Evolutionary conservation across 306 rosid species (phyloP), one percentile per base, ranked within the genome.

Genomic region (Delonix regia): DNA sequence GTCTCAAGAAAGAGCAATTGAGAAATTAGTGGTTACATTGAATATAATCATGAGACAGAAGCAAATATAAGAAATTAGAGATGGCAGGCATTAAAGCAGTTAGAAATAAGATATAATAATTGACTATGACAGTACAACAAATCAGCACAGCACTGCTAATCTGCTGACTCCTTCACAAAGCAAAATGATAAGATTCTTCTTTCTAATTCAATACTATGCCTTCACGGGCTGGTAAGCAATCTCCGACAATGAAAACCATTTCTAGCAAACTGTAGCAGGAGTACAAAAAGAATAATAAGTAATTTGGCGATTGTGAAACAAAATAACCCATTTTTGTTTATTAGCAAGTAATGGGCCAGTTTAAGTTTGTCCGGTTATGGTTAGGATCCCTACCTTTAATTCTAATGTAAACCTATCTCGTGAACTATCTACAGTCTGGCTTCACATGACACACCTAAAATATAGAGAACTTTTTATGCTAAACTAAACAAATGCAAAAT

Each of bases 361-460:
- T 39, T 33, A 49, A 67, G 77, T 51, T 60, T 60, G 76, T 44
- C 74, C 62, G 33, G 38, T 69, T 38, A 27, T 76, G 75, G 49
- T 64, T 41, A 56, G 41, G 66, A 18, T 56, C 67, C 74, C 52
- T 52, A 42, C 9, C 7, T 36, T 52, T 34, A 6, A 21, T 56
- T 52, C 48, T 71, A 33, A 47, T 61, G 53, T 45, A n/a, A 74
- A 70, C 74, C 73, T 4, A 36, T 75, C 89, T 69, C 82, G 88
- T 82, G 88, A 88, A 63, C 81, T 36, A n/a, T 64, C 73, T 44
- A 45, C 62, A 73, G 57, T 42, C 81, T 73, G 69, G 74, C 79
- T 75, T 89, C 89, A 84, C 93, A 83, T 87, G 92, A 72, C 77
- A 64, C 9, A 34, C 84, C 71, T 78, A 71, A 83, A 44, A 55